Conservation (phyloP, 2,329 filamentous ascomycete species). For the Chaetoscypha palmicola region DNA sequence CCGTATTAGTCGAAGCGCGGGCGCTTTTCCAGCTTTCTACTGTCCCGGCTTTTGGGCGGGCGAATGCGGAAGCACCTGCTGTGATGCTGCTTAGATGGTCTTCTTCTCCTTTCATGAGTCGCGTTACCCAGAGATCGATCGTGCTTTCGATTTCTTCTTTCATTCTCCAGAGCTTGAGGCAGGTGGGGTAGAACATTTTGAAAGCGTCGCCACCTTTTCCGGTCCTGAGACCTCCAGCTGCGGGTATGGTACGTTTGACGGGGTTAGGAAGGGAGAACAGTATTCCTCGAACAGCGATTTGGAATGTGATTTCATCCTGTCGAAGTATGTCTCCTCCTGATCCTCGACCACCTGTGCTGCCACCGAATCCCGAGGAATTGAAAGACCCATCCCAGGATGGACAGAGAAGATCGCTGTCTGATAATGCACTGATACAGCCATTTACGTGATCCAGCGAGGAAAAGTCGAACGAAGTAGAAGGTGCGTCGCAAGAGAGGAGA, state of each 20-base stretch:
- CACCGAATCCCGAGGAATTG: conserved; percentile 47
- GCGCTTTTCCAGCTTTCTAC: conserved; percentile 31
- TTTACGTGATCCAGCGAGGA: conserved; percentile 72
- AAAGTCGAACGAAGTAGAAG: conserved; percentile 41
- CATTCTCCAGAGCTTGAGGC: conserved; percentile 73
- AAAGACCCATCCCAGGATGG: conserved; percentile 65
- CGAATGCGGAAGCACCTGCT: conserved; percentile 43
- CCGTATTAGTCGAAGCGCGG: conserved; percentile 3
- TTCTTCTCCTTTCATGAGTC: conserved; percentile 49
- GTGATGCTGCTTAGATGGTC: conserved; percentile 34
- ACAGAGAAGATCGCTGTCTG: conserved; percentile 78
- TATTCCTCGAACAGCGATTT: conserved; percentile 80
- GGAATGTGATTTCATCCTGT: conserved; percentile 91
- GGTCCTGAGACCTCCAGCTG: conserved; percentile 24
- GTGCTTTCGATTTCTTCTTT: conserved; percentile 75
- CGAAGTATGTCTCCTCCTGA: conserved; percentile 66
- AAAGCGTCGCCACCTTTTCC: conserved; percentile 53
- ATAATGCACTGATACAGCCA: conserved; percentile 79
- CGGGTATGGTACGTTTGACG: conserved; percentile 60
- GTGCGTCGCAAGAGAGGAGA: conserved; percentile 67
- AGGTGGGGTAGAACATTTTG: conserved; percentile 90
- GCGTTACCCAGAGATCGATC: conserved; percentile 61
- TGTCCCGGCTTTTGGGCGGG: conserved; percentile 34
- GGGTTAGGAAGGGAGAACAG: conserved; percentile 79
- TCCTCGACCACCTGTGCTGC: conserved; percentile 42